phyloP scores from a whole-genome alignment of 2,329 filamentous ascomycete genomes.

The Lasiodiplodia gonubiensis region DNA sequence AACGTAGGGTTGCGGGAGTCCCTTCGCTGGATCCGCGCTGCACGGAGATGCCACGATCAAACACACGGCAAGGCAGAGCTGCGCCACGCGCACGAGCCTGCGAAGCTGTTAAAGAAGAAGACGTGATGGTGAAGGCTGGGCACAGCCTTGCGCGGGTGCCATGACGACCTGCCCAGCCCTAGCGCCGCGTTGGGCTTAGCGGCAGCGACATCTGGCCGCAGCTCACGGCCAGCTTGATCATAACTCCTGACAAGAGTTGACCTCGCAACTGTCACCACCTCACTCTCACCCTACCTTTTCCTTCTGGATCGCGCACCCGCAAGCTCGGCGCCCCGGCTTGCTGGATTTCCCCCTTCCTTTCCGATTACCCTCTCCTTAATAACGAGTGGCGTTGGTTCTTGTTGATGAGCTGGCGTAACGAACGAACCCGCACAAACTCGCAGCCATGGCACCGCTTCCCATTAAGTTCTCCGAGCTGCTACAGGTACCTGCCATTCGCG shows the following conservation, averaged over 20 bases:
- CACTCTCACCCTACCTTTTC: slow-evolving; percentile 16
- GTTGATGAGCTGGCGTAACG: slow-evolving; percentile 46
- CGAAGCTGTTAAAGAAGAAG: not conserved
- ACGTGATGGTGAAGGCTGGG: not conserved
- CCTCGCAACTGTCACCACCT: slow-evolving; percentile 25
- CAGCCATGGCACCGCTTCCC: slow-evolving; percentile 72
- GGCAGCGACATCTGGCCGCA: slow-evolving; percentile 7
- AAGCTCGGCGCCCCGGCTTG: slow-evolving; percentile 28
- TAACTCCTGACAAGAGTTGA: slow-evolving; percentile 23
- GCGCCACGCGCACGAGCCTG: no score
- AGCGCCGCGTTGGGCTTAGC: slow-evolving; percentile 8
- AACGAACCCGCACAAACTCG: slow-evolving; percentile 37
- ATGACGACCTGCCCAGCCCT: slow-evolving; percentile 19
- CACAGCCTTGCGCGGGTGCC: slow-evolving; percentile 1
- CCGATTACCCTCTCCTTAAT: slow-evolving; percentile 35
- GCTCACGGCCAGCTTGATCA: slow-evolving; percentile 28
- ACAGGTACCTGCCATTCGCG: slow-evolving; percentile 62
- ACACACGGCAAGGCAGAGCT: no score
- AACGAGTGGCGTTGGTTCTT: slow-evolving; percentile 25
- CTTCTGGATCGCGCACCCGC: slow-evolving; percentile 26
- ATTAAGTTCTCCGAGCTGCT: slow-evolving; percentile 94
- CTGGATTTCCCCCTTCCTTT: slow-evolving; percentile 42
- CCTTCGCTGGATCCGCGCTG: not conserved
- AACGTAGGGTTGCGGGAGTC: not conserved
- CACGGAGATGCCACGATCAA: no score